Base-by-base conservation (phyloP, 176 grass and related monocot species). In the Areca catechu region DNA sequence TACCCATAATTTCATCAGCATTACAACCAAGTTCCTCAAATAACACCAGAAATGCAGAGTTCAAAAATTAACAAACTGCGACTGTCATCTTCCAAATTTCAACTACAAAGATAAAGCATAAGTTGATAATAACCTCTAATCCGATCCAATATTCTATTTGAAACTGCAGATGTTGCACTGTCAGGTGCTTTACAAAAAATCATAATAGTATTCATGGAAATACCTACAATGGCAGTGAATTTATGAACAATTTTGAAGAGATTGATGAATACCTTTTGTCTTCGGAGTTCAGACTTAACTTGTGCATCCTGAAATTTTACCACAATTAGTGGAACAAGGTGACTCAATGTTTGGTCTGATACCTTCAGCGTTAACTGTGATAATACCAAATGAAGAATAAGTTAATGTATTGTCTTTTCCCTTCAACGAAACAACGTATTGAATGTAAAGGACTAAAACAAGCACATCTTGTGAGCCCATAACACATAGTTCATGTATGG, bases 271-370 rank as follows among this genome's bases (percentile, higher is more conserved):
- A 51, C 49, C 47, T 53, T 52, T 86, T 76, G 16, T 95, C 91
- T 61, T 83, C n/a, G n/a, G n/a, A n/a, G n/a, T n/a, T n/a, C 70
- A 68, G 70, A 76, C 77, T 58, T 84, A 3, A 28, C 49, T 76
- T 54, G 51, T 16, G 60, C 43, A 2, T 96, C 91, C 55, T 96
- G 83, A 71, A 54, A 22, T 71, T 90, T 90, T 54, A 86, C 86
- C 68, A 83, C 86, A 76, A 90, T 68, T 63, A 96, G 80, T 65
- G 91, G 91, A 68, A 83, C 49, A 67, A 96, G 77, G 70, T 90
- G 86, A 34, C 24, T 96, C 91, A 60, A 90, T 66, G 51, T 96
- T 90, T 64, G 91, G 91, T 79, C 86, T 90, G 64, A 96, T 90
- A 0, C 86, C 86, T 25, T 96, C 91, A 76, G 83, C 77, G 54